Conservation (phyloP, 768 basidiomycete species). For the Tricholoma hemisulphureum region DNA sequence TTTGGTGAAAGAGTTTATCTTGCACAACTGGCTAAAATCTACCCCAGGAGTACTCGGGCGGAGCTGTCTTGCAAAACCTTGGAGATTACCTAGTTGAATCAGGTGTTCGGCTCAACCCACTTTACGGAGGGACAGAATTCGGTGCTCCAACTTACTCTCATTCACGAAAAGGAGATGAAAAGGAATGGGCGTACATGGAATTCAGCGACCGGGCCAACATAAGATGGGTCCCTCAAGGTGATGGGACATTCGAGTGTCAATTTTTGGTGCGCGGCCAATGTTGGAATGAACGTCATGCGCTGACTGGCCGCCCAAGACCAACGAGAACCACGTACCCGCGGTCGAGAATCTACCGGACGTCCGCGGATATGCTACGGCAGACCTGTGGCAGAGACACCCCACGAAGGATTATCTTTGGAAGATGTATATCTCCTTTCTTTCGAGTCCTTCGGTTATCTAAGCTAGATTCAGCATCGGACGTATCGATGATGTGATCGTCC, state of each 20-base stretch:
- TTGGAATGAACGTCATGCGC: background rate
- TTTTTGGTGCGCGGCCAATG: slow-evolving; percentile 29
- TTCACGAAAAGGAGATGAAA: slow-evolving; percentile 11
- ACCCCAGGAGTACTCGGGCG: slow-evolving; percentile 13
- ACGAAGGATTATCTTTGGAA: slow-evolving; percentile 42
- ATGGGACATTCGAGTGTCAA: slow-evolving; percentile 34
- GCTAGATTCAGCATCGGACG: slow-evolving; percentile 28
- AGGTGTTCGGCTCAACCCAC: slow-evolving; percentile 9
- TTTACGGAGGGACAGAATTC: slow-evolving; percentile 18
- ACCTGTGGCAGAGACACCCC: slow-evolving; percentile 44
- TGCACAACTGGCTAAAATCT: background rate
- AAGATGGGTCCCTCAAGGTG: slow-evolving; percentile 29
- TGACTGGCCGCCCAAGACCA: slow-evolving; percentile 17
- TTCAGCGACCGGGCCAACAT: slow-evolving; percentile 15
- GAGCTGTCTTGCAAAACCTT: slow-evolving; percentile 8
- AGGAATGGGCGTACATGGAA: slow-evolving; percentile 18
- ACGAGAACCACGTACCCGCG: slow-evolving; percentile 22
- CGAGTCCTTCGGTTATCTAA: background rate
- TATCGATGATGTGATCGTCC: slow-evolving; percentile 31
- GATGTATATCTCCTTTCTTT: slow-evolving; percentile 27
- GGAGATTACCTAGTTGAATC: slow-evolving; percentile 10
- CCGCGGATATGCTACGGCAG: slow-evolving; percentile 43
- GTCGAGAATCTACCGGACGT: slow-evolving; percentile 36
- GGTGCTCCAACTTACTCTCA: slow-evolving; percentile 8
- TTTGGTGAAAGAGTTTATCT: background rate